Evolutionary conservation across 2,329 filamentous ascomycete species (phyloP), one percentile per base, ranked within the genome.

Genomic region (Xylogone sp.): DNA sequence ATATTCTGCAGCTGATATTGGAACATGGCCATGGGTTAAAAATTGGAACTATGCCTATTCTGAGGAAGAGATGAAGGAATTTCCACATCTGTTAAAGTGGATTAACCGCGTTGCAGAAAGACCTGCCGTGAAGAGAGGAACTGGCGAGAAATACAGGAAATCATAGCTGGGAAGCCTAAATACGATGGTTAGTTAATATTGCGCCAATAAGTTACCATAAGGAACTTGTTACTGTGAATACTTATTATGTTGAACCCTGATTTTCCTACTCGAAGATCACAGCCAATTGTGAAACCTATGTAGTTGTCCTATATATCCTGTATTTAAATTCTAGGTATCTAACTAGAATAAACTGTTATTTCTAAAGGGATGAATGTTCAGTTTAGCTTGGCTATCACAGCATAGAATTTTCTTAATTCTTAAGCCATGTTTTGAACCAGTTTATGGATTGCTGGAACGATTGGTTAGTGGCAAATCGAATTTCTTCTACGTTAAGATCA

Each of bases 371-470:
- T n/a, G n/a, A n/a, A n/a, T n/a, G n/a, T n/a, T n/a, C n/a, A n/a
- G n/a, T n/a, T n/a, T n/a, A n/a, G n/a, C n/a, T n/a, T n/a, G n/a
- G n/a, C n/a, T n/a, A n/a, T n/a, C n/a, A n/a, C n/a, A n/a, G n/a
- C n/a, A n/a, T n/a, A n/a, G n/a, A n/a, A n/a, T n/a, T n/a, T n/a
- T n/a, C n/a, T 31, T 13, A 31, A 7, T 31, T 13, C 27, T 31
- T 31, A 13, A 31, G 27, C 54, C 54, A 54, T 18, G 46, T 46
- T 3, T 86, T 77, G 57, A 93, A 90, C 88, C 89, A 94, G 46
- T 75, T 68, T 44, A 90, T 75, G 18, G 88, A 87, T 74, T 93
- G 88, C 58, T 75, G 61, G 65, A 92, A 92, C 2, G 88, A 88
- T 69, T 85, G 81, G 70, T 93, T 87, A 76, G 89, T 90, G 43